Percentiles rank a stretch among this genome's conserved stretches.
phyloP scores from a whole-genome alignment of 148 eudicot genomes.

The Drosera capensis region DNA sequence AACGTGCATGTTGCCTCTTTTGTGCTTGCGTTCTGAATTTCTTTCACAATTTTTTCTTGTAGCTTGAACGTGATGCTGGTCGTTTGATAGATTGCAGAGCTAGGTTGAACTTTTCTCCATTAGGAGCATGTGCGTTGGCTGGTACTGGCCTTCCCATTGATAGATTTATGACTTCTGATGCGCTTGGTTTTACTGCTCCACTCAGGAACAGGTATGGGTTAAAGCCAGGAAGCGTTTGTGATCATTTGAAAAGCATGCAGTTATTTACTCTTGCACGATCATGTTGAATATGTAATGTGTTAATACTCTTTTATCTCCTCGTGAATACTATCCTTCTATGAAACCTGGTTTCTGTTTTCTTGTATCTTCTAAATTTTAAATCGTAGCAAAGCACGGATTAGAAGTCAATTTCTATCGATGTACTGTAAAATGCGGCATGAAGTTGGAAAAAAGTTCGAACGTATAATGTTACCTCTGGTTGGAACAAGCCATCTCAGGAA shows the following conservation, averaged over 20 bases:
- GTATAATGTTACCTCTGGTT: too few relatives aligned
- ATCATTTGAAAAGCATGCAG: background rate
- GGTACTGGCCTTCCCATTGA: slow-evolving; percentile 98
- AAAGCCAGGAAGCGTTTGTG: background rate
- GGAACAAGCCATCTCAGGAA: too few relatives aligned
- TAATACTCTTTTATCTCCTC: too few relatives aligned
- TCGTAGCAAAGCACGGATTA: too few relatives aligned
- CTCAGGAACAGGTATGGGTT: slow-evolving; percentile 71
- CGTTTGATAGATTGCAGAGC: slow-evolving; percentile 76
- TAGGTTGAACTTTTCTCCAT: slow-evolving; percentile 79
- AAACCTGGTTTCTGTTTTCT: too few relatives aligned
- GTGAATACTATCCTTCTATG: too few relatives aligned
- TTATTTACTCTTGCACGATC: background rate
- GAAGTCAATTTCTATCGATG: background rate
- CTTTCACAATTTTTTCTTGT: slow-evolving; percentile 4
- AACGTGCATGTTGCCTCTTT: background rate
- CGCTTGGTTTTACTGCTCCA: slow-evolving; percentile 82
- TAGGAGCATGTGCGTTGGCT: slow-evolving; percentile 99
- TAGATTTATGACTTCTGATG: slow-evolving; percentile 87
- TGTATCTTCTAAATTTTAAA: too few relatives aligned
- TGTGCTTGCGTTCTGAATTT: background rate
- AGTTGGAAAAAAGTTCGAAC: background rate
- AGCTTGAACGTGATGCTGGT: slow-evolving; percentile 97
- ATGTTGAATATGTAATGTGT: too few relatives aligned
- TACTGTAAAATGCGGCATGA: background rate